Base-by-base conservation (phyloP, 1,284 basidiomycete genomes). In the Bondarzewia mesenterica region DNA sequence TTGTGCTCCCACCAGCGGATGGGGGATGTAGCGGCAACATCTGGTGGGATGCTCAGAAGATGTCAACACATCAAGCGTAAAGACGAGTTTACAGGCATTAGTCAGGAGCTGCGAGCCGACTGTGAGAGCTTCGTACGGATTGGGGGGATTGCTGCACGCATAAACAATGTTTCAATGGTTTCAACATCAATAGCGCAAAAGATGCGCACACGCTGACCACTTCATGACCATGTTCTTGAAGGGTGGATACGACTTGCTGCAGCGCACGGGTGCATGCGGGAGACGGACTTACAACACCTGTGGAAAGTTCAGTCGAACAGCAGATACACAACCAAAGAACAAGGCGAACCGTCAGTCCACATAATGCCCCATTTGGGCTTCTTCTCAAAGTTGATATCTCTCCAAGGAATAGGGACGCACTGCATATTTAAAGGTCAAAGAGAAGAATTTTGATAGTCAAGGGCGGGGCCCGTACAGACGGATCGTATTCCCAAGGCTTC, bases 201-300 rank as follows among this genome's bases (percentile, higher is more conserved):
- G 20, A 42, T n/a, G 56, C 69, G 23, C 54, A 72, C 71, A 80
- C 74, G 36, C 68, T 60, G 20, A 78, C 63, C 20, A 78, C 71
- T 41, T 77, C 71, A 54, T 84, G 76, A 2, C 78, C 80, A 16
- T 66, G 63, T 45, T 66, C 57, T 29, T 60, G 50, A 14, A 86
- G 63, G 0, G 72, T 71, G 3, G 70, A 65, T 2, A 77, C 71
- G 10, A 74, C 70, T 47, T 71, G 69, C n/a, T 63, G 47, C 5
- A 87, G 68, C 0, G 81, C 83, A 37, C 85, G 68, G 26, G 63
- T 61, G 54, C 72, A 77, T 2, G 83, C 80, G 0, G 84, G 83
- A 7, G 78, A 77, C 0, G 80, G 74, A 45, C 71, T 57, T 20
- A 75, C 66, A 42, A 80, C 63, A 20, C 72, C 72, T 72, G 47